Base-by-base conservation (phyloP, 345 rosid species). In the Limnanthes douglasii region DNA sequence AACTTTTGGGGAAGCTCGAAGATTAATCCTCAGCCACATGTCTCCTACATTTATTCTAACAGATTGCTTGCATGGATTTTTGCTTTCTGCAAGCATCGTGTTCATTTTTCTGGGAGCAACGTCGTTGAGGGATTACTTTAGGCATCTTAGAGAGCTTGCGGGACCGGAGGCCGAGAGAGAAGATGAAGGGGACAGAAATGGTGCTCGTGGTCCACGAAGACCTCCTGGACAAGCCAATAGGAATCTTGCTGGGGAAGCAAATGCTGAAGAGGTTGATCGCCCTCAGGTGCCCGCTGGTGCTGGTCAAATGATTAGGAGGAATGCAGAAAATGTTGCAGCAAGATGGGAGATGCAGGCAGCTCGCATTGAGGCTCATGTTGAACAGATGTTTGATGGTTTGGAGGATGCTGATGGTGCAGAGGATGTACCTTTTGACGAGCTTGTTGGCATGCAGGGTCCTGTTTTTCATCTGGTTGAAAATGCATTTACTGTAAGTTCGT, bases 401-500 rank as follows among this genome's bases (percentile, higher is more conserved):
- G 99, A 90, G 18, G 99, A 84, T 45, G 96, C 85, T 63, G 99
- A 90, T 67, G 99, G 94, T 52, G 99, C 99, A 5, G 99, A 92
- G 69, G 99, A 92, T 46, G 99, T 92, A 13, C 99, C 99, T 28
- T 92, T 92, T 51, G 99, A 92, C 32, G 99, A 92, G 67, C 83
- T 92, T 43, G 99, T 85, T 39, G 96, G 96, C 55, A 92, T 92
- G 96, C 99, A 85, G 72, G 94, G 99, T 39, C 96, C 99, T 12
- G 94, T 92, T 41, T 81, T 92, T 41, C 99, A 92, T 72, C 78
- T 92, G 66, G 94, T 92, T 65, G 99, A 92, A 63, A 92, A 92
- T 67, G 94, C 99, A 35, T 85, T 92, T 45, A 92, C 96, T 31
- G 99, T 92, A 63, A 73, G 99, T 66, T 29, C 22, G n/a, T 42